Conservation (phyloP, 2,329 filamentous ascomycete species). For the Decorospora gaudefroyi region DNA sequence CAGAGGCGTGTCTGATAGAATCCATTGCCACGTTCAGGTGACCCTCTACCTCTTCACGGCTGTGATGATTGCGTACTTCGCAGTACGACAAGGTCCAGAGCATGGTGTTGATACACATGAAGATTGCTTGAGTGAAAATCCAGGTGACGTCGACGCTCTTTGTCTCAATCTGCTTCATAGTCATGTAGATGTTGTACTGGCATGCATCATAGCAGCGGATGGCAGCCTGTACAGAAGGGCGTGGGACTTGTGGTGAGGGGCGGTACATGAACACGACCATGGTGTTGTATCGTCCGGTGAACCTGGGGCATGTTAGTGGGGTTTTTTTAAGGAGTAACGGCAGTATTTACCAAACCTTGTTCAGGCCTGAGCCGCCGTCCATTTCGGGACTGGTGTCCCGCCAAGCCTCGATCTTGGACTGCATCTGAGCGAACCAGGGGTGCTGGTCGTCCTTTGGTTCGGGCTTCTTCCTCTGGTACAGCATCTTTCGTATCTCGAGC, state of each 20-base stretch:
- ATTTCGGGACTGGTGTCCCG: slow-evolving; percentile 73
- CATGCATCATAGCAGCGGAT: slow-evolving; percentile 81
- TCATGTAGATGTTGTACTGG: slow-evolving; percentile 78
- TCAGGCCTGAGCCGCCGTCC: slow-evolving; percentile 70
- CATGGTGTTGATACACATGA: slow-evolving; percentile 88
- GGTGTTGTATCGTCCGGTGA: slow-evolving; percentile 73
- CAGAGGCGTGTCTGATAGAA: slow-evolving; percentile 76
- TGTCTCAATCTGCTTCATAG: slow-evolving; percentile 76
- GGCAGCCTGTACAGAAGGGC: slow-evolving; percentile 79
- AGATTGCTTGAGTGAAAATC: slow-evolving; percentile 87
- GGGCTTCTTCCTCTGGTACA: slow-evolving; percentile 82
- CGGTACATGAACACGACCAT: slow-evolving; percentile 88
- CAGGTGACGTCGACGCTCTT: slow-evolving; percentile 84
- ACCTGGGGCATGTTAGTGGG: slow-evolving; percentile 51
- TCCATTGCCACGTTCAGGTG: slow-evolving; percentile 76
- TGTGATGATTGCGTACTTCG: slow-evolving; percentile 74
- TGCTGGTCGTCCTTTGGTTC: slow-evolving; percentile 79
- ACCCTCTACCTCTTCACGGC: slow-evolving; percentile 73
- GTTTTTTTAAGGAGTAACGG: neutral
- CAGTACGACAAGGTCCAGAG: slow-evolving; percentile 90
- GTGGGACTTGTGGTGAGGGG: slow-evolving; percentile 88
- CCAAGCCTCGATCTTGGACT: slow-evolving; percentile 79
- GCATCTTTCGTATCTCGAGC: slow-evolving; percentile 79
- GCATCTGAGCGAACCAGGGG: slow-evolving; percentile 84
- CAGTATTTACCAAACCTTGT: slow-evolving; percentile 73